Conservation (phyloP, 169 alveolate species). For the Plasmodium coatneyi region DNA sequence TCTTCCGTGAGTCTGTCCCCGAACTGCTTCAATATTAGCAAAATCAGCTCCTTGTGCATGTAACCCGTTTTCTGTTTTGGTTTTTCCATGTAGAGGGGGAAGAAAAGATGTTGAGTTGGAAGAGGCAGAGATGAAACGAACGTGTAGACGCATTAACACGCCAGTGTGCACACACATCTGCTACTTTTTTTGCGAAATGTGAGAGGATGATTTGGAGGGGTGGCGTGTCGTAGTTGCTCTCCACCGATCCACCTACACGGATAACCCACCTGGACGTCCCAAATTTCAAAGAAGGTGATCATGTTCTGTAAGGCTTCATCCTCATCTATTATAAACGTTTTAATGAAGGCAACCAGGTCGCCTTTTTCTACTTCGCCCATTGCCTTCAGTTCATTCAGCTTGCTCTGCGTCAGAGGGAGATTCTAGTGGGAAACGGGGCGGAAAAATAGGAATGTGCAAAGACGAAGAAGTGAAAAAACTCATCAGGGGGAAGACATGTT, state of each 20-base stretch:
- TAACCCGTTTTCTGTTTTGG: conserved; percentile 62
- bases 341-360: conserved; percentile 30
- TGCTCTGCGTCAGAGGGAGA: conserved; percentile 42
- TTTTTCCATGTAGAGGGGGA: background rate
- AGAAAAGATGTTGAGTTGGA: background rate
- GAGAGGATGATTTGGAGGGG: background rate
- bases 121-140: background rate
- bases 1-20: conserved; percentile 54
- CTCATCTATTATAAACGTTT: conserved; percentile 36
- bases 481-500: background rate
- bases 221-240: background rate
- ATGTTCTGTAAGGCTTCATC: conserved; percentile 69
- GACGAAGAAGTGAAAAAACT: background rate
- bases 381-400: conserved; percentile 18
- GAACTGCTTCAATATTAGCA: conserved; percentile 43
- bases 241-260: background rate
- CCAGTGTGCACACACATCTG: background rate
- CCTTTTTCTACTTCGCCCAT: conserved; percentile 19
- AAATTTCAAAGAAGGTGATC: conserved; percentile 66
- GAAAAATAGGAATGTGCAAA: background rate
- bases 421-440: background rate
- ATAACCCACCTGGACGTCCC: conserved; percentile 58
- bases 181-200: background rate
- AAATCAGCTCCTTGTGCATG: conserved; percentile 60
- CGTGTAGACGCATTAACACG: background rate